Evolutionary conservation across 1,284 basidiomycete species (phyloP), one percentile per base, ranked within the genome.

Genomic region (Agroathelia rolfsii): DNA sequence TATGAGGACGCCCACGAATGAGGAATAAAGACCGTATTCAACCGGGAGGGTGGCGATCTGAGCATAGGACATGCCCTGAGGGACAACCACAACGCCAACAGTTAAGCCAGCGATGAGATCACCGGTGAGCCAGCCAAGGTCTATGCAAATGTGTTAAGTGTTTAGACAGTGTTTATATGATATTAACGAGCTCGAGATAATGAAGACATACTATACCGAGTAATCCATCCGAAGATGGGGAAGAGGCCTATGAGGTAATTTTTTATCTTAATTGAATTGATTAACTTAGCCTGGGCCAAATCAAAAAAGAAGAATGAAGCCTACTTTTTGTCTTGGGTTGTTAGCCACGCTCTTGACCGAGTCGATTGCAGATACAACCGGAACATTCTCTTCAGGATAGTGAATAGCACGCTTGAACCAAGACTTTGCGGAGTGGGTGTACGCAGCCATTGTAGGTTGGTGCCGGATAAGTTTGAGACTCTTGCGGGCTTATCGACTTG

Each of bases 11-110:
- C 88, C 93, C 46, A 95, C 76, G 52, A 97, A 97, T 2, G 90
- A 92, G 3, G 90, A 93, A 57, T 97, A 97, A 6, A 97, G 70
- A 44, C 95, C 95, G 51, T 89, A 97, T 59, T 98, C 72, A 3
- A 85, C 61, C 2, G 76, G 66, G 8, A 98, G 74, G 0, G 78
- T 80, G 2, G 94, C 94, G 41, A 98, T 73, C 57, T 68, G 61
- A 22, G 83, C 82, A 50, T 86, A 86, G 3, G 81, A 84, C 83
- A 86, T 86, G 44, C 76, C 66, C 54, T 95, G 90, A 0, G 90
- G 90, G 6, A 94, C 87, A 16, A 92, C 64, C 5, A 95, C 90
- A 45, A 92, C 78, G 23, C 90, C 90, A 40, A 94, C 88, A 0
- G 90, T 95, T 28, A 94, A 58, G 35, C 89, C 83, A 35, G 90